Evolutionary conservation across 768 basidiomycete species (phyloP).

Genomic region (Naganishia onofrii): DNA sequence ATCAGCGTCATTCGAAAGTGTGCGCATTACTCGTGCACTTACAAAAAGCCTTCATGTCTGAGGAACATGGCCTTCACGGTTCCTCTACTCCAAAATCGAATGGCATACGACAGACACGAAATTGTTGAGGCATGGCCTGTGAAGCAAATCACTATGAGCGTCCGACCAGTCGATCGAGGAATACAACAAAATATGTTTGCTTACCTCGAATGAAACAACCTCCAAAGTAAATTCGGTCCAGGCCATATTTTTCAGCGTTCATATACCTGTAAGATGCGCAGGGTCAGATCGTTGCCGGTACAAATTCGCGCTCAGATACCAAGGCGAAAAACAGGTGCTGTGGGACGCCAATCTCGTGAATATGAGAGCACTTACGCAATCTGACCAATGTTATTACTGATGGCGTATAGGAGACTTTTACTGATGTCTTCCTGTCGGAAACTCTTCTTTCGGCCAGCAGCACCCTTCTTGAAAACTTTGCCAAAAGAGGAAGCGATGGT

Average conservation of each 20-base stretch:
- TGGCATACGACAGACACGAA: constrained; percentile 94
- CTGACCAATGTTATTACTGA: constrained; percentile 99
- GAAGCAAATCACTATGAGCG: constrained; percentile 43
- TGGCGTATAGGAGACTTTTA: constrained; percentile 86
- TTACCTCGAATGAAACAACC: constrained; percentile 90
- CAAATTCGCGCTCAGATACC: neutral
- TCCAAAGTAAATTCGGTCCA: constrained; percentile 97
- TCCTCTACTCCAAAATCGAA: constrained; percentile 98
- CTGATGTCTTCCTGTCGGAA: constrained; percentile 92
- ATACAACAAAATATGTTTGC: constrained; percentile 55
- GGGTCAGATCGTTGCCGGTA: constrained; percentile 33
- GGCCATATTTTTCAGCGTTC: constrained; percentile 97
- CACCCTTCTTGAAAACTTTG: constrained; percentile 86
- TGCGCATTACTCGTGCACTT: constrained; percentile 52
- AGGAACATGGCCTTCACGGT: constrained; percentile 94
- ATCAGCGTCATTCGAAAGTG: neutral
- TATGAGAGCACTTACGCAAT: constrained; percentile 79
- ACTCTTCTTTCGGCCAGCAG: constrained; percentile 60
- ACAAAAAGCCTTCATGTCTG: constrained; percentile 97
- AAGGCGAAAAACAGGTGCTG: neutral
- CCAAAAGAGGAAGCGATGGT: constrained; percentile 98
- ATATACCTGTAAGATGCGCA: constrained; percentile 66
- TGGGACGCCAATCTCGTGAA: neutral
- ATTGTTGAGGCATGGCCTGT: constrained; percentile 86
- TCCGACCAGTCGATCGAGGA: neutral